Percentiles rank a stretch among this genome's conserved stretches.
These are phyloP conservation scores for Coemansia sp. DNA, from an alignment of 192 early-diverging fungal species.

Conservation along the genomic window DNA sequence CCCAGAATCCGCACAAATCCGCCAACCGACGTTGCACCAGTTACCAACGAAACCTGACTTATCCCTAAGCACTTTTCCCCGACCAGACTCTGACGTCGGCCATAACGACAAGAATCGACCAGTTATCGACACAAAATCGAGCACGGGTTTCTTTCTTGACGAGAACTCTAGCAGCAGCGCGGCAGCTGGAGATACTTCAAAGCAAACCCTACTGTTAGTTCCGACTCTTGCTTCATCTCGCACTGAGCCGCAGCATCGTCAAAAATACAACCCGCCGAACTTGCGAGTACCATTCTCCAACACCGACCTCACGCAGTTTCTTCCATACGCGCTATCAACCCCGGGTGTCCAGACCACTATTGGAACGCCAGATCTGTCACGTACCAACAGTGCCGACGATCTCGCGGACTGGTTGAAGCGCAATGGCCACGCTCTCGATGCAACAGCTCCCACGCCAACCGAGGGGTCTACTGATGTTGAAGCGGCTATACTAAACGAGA, in stretches of 20 bases:
- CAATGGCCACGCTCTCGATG: not conserved
- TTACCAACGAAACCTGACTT: not conserved
- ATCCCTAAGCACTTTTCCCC: not conserved
- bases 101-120: not conserved
- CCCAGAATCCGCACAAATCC: not conserved
- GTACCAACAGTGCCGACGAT: constrained; percentile 8
- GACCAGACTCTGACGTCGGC: not conserved
- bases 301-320: constrained; percentile 25
- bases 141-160: not conserved
- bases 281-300: constrained; percentile 4
- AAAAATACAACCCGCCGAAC: not conserved
- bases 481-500: constrained; percentile 4
- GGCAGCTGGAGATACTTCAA: not conserved
- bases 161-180: not conserved
- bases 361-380: constrained; percentile 11
- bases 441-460: not conserved
- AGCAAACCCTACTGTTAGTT: not conserved
- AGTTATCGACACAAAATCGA: not conserved
- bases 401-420: constrained; percentile 16
- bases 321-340: constrained; percentile 26
- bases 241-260: not conserved
- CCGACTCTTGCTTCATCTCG: not conserved
- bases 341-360: constrained; percentile 17
- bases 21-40: not conserved
- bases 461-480: not conserved